phyloP scores from a whole-genome alignment of 177 flowering plant species.

The Vitis hybrid region DNA sequence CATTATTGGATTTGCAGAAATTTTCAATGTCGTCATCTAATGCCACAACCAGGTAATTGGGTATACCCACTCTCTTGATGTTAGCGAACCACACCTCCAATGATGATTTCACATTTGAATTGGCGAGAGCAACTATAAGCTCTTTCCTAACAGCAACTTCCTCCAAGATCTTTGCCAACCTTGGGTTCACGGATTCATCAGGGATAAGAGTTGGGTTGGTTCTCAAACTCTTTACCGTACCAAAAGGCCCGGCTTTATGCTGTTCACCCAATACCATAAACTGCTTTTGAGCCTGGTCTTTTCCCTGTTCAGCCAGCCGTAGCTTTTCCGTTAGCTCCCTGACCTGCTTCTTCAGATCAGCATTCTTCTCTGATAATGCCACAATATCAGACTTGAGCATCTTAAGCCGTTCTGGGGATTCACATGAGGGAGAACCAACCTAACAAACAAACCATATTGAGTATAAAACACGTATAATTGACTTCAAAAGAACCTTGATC shows the following conservation, averaged over 20 bases:
- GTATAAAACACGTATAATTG: not conserved
- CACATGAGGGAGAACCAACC: slow-evolving; percentile 49
- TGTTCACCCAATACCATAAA: slow-evolving; percentile 42
- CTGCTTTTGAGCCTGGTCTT: slow-evolving; percentile 59
- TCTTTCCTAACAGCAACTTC: slow-evolving; percentile 63
- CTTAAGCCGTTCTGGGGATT: slow-evolving; percentile 48
- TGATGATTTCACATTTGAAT: slow-evolving; percentile 63
- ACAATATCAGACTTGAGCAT: slow-evolving; percentile 46
- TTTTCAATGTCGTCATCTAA: slow-evolving; percentile 61
- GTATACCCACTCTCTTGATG: slow-evolving; percentile 68
- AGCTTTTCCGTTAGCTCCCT: slow-evolving; percentile 64
- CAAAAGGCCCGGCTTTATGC: slow-evolving; percentile 77
- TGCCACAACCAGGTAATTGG: slow-evolving; percentile 80
- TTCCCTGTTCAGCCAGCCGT: slow-evolving; percentile 53
- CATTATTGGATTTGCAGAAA: slow-evolving; percentile 61
- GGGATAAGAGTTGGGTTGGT: slow-evolving; percentile 72
- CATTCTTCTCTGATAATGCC: slow-evolving; percentile 48
- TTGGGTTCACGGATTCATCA: slow-evolving; percentile 75
- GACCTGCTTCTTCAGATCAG: slow-evolving; percentile 63
- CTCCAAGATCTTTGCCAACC: slow-evolving; percentile 68
- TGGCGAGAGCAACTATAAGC: slow-evolving; percentile 74
- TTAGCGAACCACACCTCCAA: slow-evolving; percentile 70
- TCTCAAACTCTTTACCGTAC: slow-evolving; percentile 70
- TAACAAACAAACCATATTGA: slow-evolving; percentile 17
- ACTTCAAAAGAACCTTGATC: not conserved